Base-by-base conservation (phyloP, 257 asterid genomes). In the Penstemon newberryi region DNA sequence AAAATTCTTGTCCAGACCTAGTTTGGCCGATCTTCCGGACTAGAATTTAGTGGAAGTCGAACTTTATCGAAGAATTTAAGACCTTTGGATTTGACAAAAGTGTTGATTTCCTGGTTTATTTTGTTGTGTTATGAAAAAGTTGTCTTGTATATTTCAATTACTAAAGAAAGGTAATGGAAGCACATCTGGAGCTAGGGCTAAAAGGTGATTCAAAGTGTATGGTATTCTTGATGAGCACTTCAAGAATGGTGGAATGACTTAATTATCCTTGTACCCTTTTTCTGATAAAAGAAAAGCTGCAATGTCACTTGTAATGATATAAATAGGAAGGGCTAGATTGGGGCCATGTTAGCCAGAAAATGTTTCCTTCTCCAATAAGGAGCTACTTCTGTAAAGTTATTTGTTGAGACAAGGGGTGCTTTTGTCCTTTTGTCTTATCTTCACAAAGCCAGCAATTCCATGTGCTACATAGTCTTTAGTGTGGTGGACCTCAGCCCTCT, bases 401-500 rank as follows among this genome's bases (percentile, higher is more conserved):
- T 25, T 3, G 55, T 13, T n/a, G 49, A 13, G 63, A 56, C 56
- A 36, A 76, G 82, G 85, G 89, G 79, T 70, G 72, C 42, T 73
- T 63, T 44, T 68, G 86, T 76, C 80, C 56, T 73, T 68, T 76
- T 25, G 37, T 13, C 43, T 43, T 1, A 41, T 36, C 43, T 66
- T 55, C 73, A 19, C 38, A 50, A 60, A 63, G 57, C 73, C 75
- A 71, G 73, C 88, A 77, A 46, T 18, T 64, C 82, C 89, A 83
- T 80, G 85, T 83, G 87, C 66, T 69, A 15, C n/a, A n/a, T 41
- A 43, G 7, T 60, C 15, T 3, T 43, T 18, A 38, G 52, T 56
- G 64, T 75, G 77, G 87, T 80, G 88, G 88, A 78, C 85, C 85
- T 74, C 47, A 33, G 52, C n/a, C 60, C 15, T 57, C 42, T 7